These are phyloP conservation scores for Jacaranda copaia DNA, from an alignment of 257 asterid species.

Conservation along the genomic window DNA sequence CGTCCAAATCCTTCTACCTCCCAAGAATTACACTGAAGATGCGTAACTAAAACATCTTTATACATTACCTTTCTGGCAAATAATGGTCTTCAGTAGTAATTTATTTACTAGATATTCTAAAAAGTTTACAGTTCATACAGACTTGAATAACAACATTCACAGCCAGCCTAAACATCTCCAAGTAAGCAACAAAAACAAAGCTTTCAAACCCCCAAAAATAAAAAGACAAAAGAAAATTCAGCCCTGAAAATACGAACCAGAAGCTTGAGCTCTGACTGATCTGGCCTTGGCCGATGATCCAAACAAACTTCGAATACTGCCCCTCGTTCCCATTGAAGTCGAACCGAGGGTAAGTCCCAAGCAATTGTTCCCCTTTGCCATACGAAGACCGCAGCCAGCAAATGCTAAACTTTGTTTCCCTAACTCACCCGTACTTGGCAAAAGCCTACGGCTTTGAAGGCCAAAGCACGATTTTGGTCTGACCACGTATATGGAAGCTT, in stretches of 20 bases:
- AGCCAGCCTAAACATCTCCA: background rate
- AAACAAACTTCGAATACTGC: slow-evolving; percentile 38
- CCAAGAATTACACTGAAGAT: background rate
- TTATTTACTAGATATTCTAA: background rate
- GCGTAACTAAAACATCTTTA: background rate
- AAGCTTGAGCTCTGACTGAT: slow-evolving; percentile 64
- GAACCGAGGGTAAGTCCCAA: slow-evolving; percentile 53
- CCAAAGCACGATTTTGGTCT: slow-evolving; percentile 49
- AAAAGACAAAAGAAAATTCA: background rate
- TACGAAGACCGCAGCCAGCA: slow-evolving; percentile 33
- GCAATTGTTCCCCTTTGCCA: slow-evolving; percentile 52
- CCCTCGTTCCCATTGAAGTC: slow-evolving; percentile 55
- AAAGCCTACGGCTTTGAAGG: slow-evolving; percentile 46
- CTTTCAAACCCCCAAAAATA: background rate
- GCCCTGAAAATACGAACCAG: slow-evolving; percentile 49
- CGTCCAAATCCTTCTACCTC: background rate
- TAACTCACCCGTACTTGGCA: slow-evolving; percentile 34
- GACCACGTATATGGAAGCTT: slow-evolving; percentile 55
- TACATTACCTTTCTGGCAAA: background rate
- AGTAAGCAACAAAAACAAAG: slow-evolving; percentile 3
- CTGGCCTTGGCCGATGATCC: slow-evolving; percentile 63
- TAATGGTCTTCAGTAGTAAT: background rate
- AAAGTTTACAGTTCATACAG: background rate
- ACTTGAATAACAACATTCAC: background rate
- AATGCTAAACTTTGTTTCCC: slow-evolving; percentile 35